Evolutionary conservation across 257 asterid species (phyloP), one percentile per base, ranked within the genome.

Genomic region (Solanum ossicruentum): DNA sequence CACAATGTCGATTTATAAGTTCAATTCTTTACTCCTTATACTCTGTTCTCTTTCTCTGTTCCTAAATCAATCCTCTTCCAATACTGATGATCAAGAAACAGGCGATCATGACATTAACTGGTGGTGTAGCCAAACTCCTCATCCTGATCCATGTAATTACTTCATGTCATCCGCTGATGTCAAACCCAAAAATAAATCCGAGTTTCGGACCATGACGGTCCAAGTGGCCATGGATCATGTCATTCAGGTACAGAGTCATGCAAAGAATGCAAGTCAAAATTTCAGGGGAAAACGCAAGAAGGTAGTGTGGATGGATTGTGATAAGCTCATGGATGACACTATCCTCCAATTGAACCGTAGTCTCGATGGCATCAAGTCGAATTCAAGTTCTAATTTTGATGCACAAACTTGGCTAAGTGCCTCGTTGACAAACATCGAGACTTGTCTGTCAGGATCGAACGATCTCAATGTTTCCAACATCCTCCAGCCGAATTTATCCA

Each of bases 391-490:
- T 5, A 88, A 80, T 28, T 83, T 79, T 45, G 95, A 95, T 85
- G 88, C 89, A 2, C 98, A 93, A 58, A 95, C 98, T 43, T 95
- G 98, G 98, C 96, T 95, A n/a, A 92, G 97, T 85, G 84, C 98
- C 0, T 93, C 98, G 3, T 82, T 92, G 43, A 93, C 98, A 0
- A 89, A 89, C 86, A 72, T 95, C 39, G 91, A 93, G 10, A 92
- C 88, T 13, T 94, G 96, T 84, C 73, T 85, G 12, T 85, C 91
- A 16, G 95, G 98, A 15, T 92, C 97, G 2, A 82, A 20, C 10
- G 92, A 89, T 7, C 88, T 89, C 32, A 90, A 92, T 66, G 86
- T 90, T 54, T 80, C 94, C 2, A 28, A 84, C 6, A 89, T 95
- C 88, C 85, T 86, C n/a, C 90, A 93, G 21, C 92, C 94, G 1